Percentiles rank a stretch among this genome's conserved stretches.
These are phyloP conservation scores for Fusarium illudens DNA, from an alignment of 2,329 filamentous ascomycete genomes.

Conservation along the genomic window DNA sequence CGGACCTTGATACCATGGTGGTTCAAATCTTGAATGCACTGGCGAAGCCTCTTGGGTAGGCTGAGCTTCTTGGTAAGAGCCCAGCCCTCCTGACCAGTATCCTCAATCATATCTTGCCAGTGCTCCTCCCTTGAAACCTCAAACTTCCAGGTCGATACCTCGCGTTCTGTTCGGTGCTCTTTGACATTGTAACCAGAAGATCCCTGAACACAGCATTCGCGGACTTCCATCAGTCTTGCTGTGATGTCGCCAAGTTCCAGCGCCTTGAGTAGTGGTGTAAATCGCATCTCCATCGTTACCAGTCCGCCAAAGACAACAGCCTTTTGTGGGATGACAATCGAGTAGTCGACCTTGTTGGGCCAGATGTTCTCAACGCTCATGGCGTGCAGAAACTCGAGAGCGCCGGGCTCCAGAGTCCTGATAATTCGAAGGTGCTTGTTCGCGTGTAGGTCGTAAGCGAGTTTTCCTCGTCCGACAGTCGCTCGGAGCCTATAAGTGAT, in stretches of 20 bases:
- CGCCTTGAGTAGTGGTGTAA: conserved; percentile 89
- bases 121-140: conserved; percentile 66
- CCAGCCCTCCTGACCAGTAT: conserved; percentile 73
- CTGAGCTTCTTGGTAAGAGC: conserved; percentile 68
- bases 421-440: conserved; percentile 82
- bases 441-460: conserved; percentile 84
- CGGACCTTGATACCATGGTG: conserved; percentile 88
- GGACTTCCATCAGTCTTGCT: conserved; percentile 80
- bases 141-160: conserved; percentile 68
- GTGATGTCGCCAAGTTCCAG: conserved; percentile 84
- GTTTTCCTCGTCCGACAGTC: conserved; percentile 84
- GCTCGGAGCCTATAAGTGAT: conserved; percentile 93
- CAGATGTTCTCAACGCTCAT: conserved; percentile 98
- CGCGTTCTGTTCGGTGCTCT: conserved; percentile 70
- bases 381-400: conserved; percentile 81
- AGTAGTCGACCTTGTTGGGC: conserved; percentile 98
- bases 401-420: conserved; percentile 77
- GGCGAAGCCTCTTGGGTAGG: conserved; percentile 81
- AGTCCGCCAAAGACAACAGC: conserved; percentile 93
- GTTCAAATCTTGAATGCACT: conserved; percentile 90
- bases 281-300: conserved; percentile 83
- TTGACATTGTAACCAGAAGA: conserved; percentile 57
- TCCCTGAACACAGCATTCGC: conserved; percentile 69
- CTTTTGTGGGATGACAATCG: conserved; percentile 91
- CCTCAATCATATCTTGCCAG: conserved; percentile 74